phyloP scores from a whole-genome alignment of 2,329 filamentous ascomycete species.

The Sporothrix pallida region DNA sequence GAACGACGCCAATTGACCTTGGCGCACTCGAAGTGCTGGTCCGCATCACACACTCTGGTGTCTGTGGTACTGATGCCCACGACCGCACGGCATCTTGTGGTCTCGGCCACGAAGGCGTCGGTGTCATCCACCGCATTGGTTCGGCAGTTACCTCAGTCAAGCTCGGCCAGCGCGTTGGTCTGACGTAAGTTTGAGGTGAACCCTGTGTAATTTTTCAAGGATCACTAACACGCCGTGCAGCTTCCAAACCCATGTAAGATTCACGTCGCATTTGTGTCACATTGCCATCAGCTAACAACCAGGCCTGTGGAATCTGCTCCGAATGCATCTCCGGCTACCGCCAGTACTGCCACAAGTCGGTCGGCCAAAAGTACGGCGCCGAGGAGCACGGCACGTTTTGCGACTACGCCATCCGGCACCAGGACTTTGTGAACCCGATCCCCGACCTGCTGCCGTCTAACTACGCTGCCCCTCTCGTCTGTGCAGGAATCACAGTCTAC shows the following conservation, averaged over 20 bases:
- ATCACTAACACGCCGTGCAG: not conserved
- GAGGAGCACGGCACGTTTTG: constrained; percentile 29
- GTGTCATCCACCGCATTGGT: constrained; percentile 81
- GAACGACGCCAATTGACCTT: constrained; percentile 11
- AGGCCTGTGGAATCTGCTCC: constrained; percentile 28
- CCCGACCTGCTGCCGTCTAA: constrained; percentile 10
- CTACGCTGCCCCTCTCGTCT: constrained; percentile 30
- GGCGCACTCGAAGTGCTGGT: constrained; percentile 38
- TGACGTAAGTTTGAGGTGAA: constrained; percentile 73
- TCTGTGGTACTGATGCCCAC: constrained; percentile 74
- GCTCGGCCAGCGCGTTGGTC: constrained; percentile 82
- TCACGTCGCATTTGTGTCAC: not conserved
- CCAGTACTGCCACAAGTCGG: constrained; percentile 27
- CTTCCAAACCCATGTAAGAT: constrained; percentile 21
- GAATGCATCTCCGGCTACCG: constrained; percentile 30
- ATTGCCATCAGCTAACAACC: not conserved
- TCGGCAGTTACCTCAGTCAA: constrained; percentile 78
- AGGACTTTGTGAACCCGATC: constrained; percentile 34
- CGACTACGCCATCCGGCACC: constrained; percentile 31
- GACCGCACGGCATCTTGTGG: constrained; percentile 72
- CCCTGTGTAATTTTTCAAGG: not conserved
- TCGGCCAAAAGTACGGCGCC: constrained; percentile 30
- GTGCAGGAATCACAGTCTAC: constrained; percentile 45
- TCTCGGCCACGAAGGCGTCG: constrained; percentile 74
- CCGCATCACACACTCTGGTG: constrained; percentile 66